Conservation (phyloP, 495 filamentous ascomycete genomes). For the Chlorociboria aeruginascens region DNA sequence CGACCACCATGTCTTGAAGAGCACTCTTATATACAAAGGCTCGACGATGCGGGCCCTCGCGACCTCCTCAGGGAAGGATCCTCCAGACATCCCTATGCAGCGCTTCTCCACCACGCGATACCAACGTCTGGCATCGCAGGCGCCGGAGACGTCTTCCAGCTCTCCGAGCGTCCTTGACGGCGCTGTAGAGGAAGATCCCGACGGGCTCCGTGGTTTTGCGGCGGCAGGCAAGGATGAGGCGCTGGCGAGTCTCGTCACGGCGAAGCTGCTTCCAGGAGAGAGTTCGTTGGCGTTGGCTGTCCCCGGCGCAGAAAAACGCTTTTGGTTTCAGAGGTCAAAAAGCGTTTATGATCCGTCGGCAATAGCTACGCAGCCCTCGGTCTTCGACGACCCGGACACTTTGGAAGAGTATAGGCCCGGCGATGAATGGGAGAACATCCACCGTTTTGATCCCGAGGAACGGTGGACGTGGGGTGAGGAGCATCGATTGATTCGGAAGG, state of each 20-base stretch:
- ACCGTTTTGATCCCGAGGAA: constrained; percentile 54
- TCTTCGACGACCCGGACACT: constrained; percentile 26
- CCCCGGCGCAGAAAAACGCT: constrained; percentile 23
- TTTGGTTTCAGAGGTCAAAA: constrained; percentile 30
- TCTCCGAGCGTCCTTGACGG: background rate
- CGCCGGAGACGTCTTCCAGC: background rate
- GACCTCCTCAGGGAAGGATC: background rate
- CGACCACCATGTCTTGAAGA: too few relatives aligned
- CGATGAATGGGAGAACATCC: constrained; percentile 28
- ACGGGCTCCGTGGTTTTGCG: background rate
- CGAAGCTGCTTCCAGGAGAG: background rate
- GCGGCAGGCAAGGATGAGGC: background rate
- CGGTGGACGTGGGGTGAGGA: constrained; percentile 63
- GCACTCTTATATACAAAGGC: too few relatives aligned
- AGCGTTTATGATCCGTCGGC: constrained; percentile 32
- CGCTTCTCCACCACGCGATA: constrained; percentile 1
- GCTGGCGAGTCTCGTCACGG: background rate
- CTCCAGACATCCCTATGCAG: constrained; percentile 2
- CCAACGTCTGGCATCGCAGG: background rate
- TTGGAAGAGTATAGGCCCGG: constrained; percentile 3
- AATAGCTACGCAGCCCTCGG: constrained; percentile 41
- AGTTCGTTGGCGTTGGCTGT: constrained; percentile 20
- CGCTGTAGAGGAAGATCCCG: background rate
- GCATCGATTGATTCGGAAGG: constrained; percentile 50
- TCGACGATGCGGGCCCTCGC: too few relatives aligned